Evolutionary conservation across 768 basidiomycete species (phyloP).

Genomic region (Lanmaoa rubissima): DNA sequence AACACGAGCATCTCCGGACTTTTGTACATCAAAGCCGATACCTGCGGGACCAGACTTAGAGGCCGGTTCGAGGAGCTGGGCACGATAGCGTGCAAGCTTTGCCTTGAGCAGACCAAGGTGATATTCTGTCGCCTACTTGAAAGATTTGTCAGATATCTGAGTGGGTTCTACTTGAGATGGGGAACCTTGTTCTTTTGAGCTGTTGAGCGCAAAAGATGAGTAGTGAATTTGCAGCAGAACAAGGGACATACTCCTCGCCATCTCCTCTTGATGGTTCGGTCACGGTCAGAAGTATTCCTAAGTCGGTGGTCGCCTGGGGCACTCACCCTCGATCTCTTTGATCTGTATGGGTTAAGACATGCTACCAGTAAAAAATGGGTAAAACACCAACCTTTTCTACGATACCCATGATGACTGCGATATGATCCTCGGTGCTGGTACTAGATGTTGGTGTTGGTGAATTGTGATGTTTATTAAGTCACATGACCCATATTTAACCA

Average conservation of each 20-base stretch:
- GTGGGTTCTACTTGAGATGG: background rate
- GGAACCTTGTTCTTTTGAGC: conserved; percentile 93
- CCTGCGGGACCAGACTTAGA: conserved; percentile 80
- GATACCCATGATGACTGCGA: conserved; percentile 70
- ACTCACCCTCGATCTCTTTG: conserved; percentile 91
- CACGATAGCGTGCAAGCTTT: conserved; percentile 91
- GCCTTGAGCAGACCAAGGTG: conserved; percentile 93
- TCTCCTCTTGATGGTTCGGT: conserved; percentile 67
- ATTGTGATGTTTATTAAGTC: background rate
- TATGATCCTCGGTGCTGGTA: background rate
- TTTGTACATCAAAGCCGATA: conserved; percentile 86
- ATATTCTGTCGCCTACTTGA: conserved; percentile 81
- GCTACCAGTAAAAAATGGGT: background rate
- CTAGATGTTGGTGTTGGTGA: background rate
- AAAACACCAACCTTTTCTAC: conserved; percentile 76
- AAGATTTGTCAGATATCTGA: conserved; percentile 12
- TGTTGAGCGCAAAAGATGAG: conserved; percentile 27
- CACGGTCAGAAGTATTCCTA: conserved; percentile 7
- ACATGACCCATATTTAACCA: conserved; percentile 7
- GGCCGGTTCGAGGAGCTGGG: conserved; percentile 89
- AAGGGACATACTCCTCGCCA: conserved; percentile 83
- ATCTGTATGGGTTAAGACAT: conserved; percentile 51
- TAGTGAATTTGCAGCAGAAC: background rate
- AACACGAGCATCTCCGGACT: conserved; percentile 85
- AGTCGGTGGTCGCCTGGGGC: background rate